These are phyloP conservation scores for Quambalaria eucalypti DNA, from an alignment of 1,284 basidiomycete species.

Conservation along the genomic window DNA sequence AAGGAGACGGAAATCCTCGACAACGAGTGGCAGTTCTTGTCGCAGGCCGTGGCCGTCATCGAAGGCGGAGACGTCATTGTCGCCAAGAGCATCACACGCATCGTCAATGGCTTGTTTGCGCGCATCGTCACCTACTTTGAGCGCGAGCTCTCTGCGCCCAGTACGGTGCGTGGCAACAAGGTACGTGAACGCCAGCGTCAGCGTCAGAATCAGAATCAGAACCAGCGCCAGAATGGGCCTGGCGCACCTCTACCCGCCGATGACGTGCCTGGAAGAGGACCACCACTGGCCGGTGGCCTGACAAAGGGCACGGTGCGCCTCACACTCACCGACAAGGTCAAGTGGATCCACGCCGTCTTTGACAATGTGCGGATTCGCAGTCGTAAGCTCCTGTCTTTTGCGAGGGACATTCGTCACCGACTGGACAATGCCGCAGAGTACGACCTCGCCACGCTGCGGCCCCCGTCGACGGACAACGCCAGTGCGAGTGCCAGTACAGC, in stretches of 20 bases:
- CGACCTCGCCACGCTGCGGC: conserved; percentile 58
- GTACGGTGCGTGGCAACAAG: conserved; percentile 8
- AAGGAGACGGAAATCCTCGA: conserved; percentile 96
- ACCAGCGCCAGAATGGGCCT: conserved; percentile 12
- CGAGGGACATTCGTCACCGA: conserved; percentile 55
- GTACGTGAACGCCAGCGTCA: conserved; percentile 12
- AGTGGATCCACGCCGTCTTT: conserved; percentile 86
- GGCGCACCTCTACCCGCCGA: not conserved
- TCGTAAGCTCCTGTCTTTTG: conserved; percentile 83
- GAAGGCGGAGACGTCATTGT: conserved; percentile 82
- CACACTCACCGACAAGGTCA: conserved; percentile 70
- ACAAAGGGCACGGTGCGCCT: conserved; percentile 50
- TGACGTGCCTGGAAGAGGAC: conserved; percentile 4
- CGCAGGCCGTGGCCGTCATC: conserved; percentile 80
- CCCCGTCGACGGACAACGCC: conserved; percentile 5
- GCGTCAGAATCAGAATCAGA: conserved; percentile 13
- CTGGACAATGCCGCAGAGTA: conserved; percentile 97
- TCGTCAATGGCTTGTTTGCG: conserved; percentile 54
- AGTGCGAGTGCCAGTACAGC: not conserved
- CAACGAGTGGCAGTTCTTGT: conserved; percentile 90
- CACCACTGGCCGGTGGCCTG: conserved; percentile 15
- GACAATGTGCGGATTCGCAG: conserved; percentile 87
- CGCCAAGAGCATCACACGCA: conserved; percentile 51
- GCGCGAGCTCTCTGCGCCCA: conserved; percentile 75
- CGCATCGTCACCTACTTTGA: conserved; percentile 80